Conservation (phyloP, 495 filamentous ascomycete genomes). For the Glarea lozoyensis region DNA sequence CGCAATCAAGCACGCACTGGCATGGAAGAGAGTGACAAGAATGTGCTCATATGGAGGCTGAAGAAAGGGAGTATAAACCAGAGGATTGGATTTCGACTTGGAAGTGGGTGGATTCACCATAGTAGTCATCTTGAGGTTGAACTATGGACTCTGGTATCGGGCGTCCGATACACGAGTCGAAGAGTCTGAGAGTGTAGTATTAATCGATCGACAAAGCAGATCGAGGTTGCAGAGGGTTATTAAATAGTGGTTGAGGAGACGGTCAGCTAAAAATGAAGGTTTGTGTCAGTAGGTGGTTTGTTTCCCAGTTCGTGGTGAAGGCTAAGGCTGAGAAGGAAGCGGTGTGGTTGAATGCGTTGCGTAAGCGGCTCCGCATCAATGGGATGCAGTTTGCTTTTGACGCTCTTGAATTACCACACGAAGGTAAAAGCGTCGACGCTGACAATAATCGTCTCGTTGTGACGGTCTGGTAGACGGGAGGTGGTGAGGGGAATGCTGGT, state of each 20-base stretch:
- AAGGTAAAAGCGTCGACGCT: not conserved
- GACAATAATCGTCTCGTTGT: not conserved
- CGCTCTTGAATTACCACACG: conserved; percentile 4
- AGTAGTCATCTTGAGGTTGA: conserved; percentile 37
- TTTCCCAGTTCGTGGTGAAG: not conserved
- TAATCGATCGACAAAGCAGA: conserved; percentile 10
- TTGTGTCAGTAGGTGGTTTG: not conserved
- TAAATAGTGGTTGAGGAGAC: conserved; percentile 4
- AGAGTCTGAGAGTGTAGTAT: conserved; percentile 9
- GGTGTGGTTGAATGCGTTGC: not conserved
- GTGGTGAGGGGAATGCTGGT: no score
- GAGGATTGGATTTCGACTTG: conserved; percentile 25
- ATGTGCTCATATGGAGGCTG: conserved; percentile 16
- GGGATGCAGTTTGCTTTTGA: not conserved
- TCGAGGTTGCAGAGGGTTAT: conserved; percentile 12
- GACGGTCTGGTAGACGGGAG: not conserved
- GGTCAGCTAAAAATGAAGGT: not conserved
- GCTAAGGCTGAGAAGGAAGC: not conserved
- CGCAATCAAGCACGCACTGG: conserved; percentile 3
- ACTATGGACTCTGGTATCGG: conserved; percentile 26
- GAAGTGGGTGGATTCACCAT: conserved; percentile 35
- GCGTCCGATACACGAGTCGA: conserved; percentile 22
- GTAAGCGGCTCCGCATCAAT: conserved; percentile 5
- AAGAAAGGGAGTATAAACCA: conserved; percentile 31
- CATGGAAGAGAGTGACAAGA: conserved; percentile 14